Evolutionary conservation across 768 basidiomycete species (phyloP), one percentile per base, ranked within the genome.

Genomic region (Megacollybia marginata): DNA sequence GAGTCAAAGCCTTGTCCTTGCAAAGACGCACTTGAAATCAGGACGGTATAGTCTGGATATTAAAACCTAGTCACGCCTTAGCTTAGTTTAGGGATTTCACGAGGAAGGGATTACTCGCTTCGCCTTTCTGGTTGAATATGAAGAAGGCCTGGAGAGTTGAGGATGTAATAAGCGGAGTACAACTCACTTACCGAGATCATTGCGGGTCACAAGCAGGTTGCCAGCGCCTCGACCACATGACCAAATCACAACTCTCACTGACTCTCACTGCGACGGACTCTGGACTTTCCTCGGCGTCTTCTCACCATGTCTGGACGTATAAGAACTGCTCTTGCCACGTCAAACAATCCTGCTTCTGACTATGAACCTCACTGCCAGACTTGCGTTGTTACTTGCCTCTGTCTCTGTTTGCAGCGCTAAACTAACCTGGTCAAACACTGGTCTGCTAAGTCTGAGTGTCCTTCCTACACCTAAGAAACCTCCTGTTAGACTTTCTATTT

Each of bases 121-220:
- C 96, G 67, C 96, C 96, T 68, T 98, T 97, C 68, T 94, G 92
- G 64, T 97, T 99, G 77, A 97, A 96, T 51, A 97, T 92, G 69
- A 98, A 97, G 81, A 97, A 97, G 44, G 90, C 94, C 94, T 97
- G 56, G 46, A 43, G n/a, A 53, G n/a, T n/a, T n/a, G n/a, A n/a
- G n/a, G n/a, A n/a, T n/a, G n/a, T n/a, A n/a, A 51, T 44, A 18
- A 35, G n/a, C 9, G n/a, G 20, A 36, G n/a, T n/a, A 15, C 11
- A 9, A 16, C 33, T 35, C 42, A 36, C 57, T 42, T 56, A 66
- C 65, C 44, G 65, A 66, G 47, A 66, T 66, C 65, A 66, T 66
- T 28, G 2, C 23, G 42, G 34, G 48, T 48, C 15, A 40, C 38
- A 18, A 40, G 15, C 15, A 40, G 15, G 4, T 40, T 8, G 8